A percentile compares a stretch with the other conserved stretches of the same genome.
Conservation (phyloP, 192 early-diverging fungal species). For the Coemansia sp. region DNA sequence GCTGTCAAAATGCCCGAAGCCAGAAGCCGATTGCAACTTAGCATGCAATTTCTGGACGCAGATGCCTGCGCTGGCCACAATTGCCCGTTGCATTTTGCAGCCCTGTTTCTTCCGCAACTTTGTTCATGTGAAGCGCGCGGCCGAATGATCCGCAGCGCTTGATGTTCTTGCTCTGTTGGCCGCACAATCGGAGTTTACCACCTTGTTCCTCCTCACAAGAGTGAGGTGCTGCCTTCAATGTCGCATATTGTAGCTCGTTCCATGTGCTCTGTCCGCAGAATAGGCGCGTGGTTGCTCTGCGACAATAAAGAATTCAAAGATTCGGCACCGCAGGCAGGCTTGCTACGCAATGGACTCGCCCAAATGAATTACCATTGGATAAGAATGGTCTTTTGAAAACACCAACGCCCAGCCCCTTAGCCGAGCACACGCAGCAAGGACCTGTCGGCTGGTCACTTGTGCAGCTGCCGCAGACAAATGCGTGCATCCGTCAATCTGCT, state of each 20-base stretch:
- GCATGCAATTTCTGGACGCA: neutral
- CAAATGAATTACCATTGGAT: neutral
- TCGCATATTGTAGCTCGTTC: neutral
- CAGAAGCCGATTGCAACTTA: neutral
- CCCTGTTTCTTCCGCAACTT: neutral
- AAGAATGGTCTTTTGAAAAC: neutral
- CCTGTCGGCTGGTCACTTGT: neutral
- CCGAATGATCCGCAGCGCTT: neutral
- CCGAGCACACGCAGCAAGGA: no score
- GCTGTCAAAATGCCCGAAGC: neutral
- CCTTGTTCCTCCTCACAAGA: neutral
- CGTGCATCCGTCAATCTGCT: neutral
- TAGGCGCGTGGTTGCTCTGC: slow-evolving; percentile 4
- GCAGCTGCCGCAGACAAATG: neutral
- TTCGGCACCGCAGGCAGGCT: neutral
- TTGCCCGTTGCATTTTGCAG: no score
- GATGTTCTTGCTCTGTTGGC: neutral
- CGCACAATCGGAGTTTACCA: slow-evolving; percentile 3
- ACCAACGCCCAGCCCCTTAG: neutral
- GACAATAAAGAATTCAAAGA: neutral
- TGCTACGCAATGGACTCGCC: neutral
- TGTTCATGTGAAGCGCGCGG: neutral
- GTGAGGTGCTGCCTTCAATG: neutral
- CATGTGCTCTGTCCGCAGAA: neutral
- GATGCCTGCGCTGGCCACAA: neutral